These are phyloP conservation scores for Diaporthe batatas DNA, from an alignment of 2,329 filamentous ascomycete genomes.

Conservation along the genomic window DNA sequence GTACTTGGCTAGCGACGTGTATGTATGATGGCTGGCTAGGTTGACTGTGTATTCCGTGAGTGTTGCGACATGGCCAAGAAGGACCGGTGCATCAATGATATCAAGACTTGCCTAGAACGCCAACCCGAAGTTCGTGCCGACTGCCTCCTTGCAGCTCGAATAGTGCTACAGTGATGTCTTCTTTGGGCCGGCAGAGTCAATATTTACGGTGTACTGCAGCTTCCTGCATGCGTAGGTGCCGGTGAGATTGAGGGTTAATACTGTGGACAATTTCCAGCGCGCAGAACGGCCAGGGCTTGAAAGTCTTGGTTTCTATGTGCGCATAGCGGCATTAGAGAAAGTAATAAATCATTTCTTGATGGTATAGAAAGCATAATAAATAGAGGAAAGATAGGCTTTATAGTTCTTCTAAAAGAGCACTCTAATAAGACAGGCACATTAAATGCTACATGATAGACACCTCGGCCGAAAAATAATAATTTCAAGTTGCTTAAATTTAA, in stretches of 20 bases:
- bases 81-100: no score
- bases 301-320: not conserved
- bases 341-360: no score
- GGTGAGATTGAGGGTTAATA: slow-evolving; percentile 40
- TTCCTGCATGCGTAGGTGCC: slow-evolving; percentile 47
- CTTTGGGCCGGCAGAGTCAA: slow-evolving; percentile 47
- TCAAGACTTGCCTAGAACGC: slow-evolving; percentile 46
- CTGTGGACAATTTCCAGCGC: slow-evolving; percentile 6
- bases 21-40: slow-evolving; percentile 38
- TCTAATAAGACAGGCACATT: no score
- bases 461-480: no score
- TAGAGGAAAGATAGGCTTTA: no score
- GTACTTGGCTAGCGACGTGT: not conserved
- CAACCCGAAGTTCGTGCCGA: slow-evolving; percentile 52
- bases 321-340: no score
- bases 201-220: slow-evolving; percentile 47
- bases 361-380: no score
- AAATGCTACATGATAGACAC: no score
- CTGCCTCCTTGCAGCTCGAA: slow-evolving; percentile 51
- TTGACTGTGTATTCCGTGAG: not conserved
- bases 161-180: slow-evolving; percentile 53
- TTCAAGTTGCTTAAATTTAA: no score
- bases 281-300: no score
- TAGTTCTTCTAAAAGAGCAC: no score
- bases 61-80: not conserved